A percentile compares a stretch with the other conserved stretches of the same genome.
Conservation (phyloP, 2,329 filamentous ascomycete species). For the Arthrobotrys conoides region DNA sequence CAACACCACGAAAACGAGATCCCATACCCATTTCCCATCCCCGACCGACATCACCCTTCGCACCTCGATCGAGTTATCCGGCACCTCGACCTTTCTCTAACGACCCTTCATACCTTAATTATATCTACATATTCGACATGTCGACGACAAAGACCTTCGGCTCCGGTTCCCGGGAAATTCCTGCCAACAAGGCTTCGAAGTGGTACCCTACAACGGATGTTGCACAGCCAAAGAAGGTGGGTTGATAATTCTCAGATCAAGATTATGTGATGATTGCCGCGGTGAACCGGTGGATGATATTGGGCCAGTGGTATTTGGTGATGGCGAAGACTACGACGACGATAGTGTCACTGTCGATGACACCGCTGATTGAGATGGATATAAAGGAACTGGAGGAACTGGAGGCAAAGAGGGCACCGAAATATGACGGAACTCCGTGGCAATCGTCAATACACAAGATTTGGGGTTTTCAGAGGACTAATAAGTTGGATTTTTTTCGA, state of each 20-base stretch:
- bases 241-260: slow-evolving; percentile 65
- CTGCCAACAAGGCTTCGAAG: slow-evolving; percentile 93
- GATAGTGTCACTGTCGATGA: slow-evolving; percentile 4
- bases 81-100: slow-evolving; percentile 30
- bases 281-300: slow-evolving; percentile 42
- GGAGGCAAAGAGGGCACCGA: not conserved
- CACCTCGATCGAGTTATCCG: slow-evolving; percentile 40
- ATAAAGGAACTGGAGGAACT: slow-evolving; percentile 3
- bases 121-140: slow-evolving; percentile 69
- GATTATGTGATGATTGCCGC: slow-evolving; percentile 34
- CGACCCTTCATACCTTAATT: slow-evolving; percentile 36
- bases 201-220: slow-evolving; percentile 99
- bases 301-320: slow-evolving; percentile 27
- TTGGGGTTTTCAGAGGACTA: slow-evolving; percentile 53
- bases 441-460: slow-evolving; percentile 21
- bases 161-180: slow-evolving; percentile 93
- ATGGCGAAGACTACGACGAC: slow-evolving; percentile 9
- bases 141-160: slow-evolving; percentile 85
- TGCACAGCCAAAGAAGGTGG: slow-evolving; percentile 91
- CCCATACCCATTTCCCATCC: slow-evolving; percentile 40
- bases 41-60: slow-evolving; percentile 55
- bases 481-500: slow-evolving; percentile 63
- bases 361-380: slow-evolving; percentile 15
- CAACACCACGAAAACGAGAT: slow-evolving; percentile 51
- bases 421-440: not conserved